Conservation (phyloP, 768 basidiomycete species). For the Leccinum imitatum region DNA sequence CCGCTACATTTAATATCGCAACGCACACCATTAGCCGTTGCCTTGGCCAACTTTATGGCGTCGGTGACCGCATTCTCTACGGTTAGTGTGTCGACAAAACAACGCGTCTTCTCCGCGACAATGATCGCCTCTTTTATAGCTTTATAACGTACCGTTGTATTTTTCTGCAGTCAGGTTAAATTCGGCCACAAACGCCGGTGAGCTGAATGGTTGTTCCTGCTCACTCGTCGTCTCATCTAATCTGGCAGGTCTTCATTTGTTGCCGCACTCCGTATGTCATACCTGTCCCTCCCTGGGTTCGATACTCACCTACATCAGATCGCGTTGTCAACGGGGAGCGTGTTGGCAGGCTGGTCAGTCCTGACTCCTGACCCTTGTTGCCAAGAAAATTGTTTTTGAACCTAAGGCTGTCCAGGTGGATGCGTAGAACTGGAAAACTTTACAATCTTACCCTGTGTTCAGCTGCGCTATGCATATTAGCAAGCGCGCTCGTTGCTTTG, state of each 20-base stretch:
- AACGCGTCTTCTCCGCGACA: slow-evolving; percentile 1
- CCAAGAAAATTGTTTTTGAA: slow-evolving; percentile 6
- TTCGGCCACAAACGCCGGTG: slow-evolving; percentile 71
- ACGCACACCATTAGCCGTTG: slow-evolving; percentile 80
- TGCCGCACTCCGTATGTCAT: slow-evolving; percentile 80
- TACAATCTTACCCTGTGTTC: slow-evolving; percentile 72
- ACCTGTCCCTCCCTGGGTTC: slow-evolving; percentile 7
- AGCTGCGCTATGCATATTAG: slow-evolving; percentile 56
- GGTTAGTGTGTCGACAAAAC: slow-evolving; percentile 39
- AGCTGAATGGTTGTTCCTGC: slow-evolving; percentile 20
- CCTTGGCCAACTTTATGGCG: slow-evolving; percentile 73
- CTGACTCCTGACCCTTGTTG: slow-evolving; percentile 13
- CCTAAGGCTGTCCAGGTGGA: slow-evolving; percentile 52
- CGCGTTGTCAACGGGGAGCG: slow-evolving; percentile 80
- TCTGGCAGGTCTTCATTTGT: slow-evolving; percentile 70
- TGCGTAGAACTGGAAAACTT: slow-evolving; percentile 84
- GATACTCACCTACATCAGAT: slow-evolving; percentile 44
- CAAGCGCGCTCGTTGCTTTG: slow-evolving; percentile 56
- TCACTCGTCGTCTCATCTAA: slow-evolving; percentile 10
- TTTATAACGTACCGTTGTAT: slow-evolving; percentile 89
- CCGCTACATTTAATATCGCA: slow-evolving; percentile 76
- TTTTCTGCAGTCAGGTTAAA: slow-evolving; percentile 78
- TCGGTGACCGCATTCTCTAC: slow-evolving; percentile 81
- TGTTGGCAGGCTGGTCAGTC: slow-evolving; percentile 81
- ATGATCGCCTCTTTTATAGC: slow-evolving; percentile 35